Base-by-base conservation (phyloP, 352 stramenopile genomes). In the Pythium pyrilobum region DNA sequence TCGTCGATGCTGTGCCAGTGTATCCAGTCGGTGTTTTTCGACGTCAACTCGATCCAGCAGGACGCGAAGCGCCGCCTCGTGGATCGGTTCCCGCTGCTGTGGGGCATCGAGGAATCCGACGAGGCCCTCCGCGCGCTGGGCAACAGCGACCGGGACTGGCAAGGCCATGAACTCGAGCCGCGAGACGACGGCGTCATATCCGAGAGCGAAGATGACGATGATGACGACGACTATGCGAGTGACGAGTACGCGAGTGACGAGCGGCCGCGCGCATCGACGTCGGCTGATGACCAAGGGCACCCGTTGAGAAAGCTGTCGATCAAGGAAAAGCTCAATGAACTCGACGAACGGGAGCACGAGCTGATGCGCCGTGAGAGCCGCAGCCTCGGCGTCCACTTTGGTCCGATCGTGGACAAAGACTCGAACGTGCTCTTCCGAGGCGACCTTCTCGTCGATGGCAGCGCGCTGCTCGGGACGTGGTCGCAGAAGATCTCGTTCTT, bases 11-110 rank as follows among this genome's bases (percentile, higher is more conserved):
- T 92, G 27, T 89, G 79, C 33, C 79, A 85, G 28, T 78, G 70
- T 31, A 71, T 92, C 18, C 79, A 87, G 49, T 69, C 74, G 2
- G 49, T 92, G 18, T 90, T 92, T 46, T 89, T 92, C 39, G 81
- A 92, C 48, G 76, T 62, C 31, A 90, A 88, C 47, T 87, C 81
- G 9, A 90, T 92, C 48, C 81, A 92, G 28, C 72, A 87, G 36
- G 75, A 89, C 43, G 81, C 81, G 0, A 92, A 92, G 59, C 75
- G 77, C 2, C 71, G 79, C 1, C 56, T 92, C 9, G 71, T 92
- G 20, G 79, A 89, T 46, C 73, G 81, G 3, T 59, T 92, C 25
- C 79, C 81, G n/a, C 77, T 74, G 20, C 56, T 92, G 5, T 92
- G 81, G 81, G 81, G 77, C 7, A 66, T 68, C 12, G 77, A 85